Conservation (phyloP, 441 rosid species). For the Geranium incanum region DNA sequence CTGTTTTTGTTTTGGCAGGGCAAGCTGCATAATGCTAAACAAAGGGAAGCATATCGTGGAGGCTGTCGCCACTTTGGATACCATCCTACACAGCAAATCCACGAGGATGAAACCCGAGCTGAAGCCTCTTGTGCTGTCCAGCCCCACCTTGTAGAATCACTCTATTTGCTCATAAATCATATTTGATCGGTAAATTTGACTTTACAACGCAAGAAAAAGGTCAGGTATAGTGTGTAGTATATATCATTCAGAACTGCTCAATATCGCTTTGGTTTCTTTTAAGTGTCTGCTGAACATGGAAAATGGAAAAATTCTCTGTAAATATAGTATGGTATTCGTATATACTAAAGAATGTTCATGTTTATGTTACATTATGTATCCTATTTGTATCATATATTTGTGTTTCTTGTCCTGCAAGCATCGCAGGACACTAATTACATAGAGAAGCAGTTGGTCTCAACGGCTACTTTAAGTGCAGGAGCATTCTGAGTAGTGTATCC, state of each 20-base stretch:
- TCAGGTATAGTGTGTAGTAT: too few relatives aligned
- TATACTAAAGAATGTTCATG: not conserved
- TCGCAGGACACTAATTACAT: conserved; percentile 19
- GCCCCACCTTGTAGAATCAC: conserved; percentile 23
- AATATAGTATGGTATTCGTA: not conserved
- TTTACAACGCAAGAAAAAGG: not conserved
- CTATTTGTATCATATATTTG: not conserved
- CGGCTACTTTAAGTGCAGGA: conserved; percentile 18
- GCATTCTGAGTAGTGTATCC: conserved; percentile 19
- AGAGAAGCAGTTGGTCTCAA: conserved; percentile 34
- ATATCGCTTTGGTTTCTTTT: too few relatives aligned
- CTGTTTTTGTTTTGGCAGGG: conserved; percentile 27
- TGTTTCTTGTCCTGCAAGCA: not conserved
- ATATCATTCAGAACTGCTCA: too few relatives aligned
- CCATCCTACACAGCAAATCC: conserved; percentile 36
- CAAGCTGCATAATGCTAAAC: conserved; percentile 60
- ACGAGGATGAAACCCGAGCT: conserved; percentile 26
- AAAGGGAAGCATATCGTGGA: conserved; percentile 50
- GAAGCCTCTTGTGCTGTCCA: conserved; percentile 28
- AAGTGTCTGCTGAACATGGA: not conserved
- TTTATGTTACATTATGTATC: not conserved
- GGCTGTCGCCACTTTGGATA: conserved; percentile 53
- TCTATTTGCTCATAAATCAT: conserved; percentile 1
- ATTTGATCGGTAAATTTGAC: not conserved
- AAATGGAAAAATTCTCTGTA: too few relatives aligned